These are phyloP conservation scores for Plasmodium berghei DNA, from an alignment of 169 alveolate genomes.

Conservation along the genomic window DNA sequence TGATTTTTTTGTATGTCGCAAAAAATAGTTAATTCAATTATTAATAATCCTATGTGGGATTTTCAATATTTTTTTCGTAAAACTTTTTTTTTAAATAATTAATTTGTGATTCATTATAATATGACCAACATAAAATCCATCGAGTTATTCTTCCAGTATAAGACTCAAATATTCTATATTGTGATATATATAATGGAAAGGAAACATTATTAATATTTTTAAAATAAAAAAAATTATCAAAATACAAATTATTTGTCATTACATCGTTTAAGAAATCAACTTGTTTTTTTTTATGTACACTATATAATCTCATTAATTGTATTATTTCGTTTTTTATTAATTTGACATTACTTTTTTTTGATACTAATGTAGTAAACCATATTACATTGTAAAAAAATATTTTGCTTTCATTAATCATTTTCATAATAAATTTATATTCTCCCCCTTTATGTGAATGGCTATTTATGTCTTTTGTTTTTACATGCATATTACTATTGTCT, in stretches of 20 bases:
- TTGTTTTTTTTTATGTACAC: conserved; percentile 67
- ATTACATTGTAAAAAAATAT: conserved; percentile 77
- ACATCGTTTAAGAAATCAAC: conserved; percentile 74
- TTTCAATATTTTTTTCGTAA: neutral
- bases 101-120: conserved; percentile 80
- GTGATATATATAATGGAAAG: conserved; percentile 77
- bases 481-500: neutral
- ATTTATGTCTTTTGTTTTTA: neutral
- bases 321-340: conserved; percentile 80
- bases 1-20: too few species aligned
- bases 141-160: conserved; percentile 81
- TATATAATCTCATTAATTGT: conserved; percentile 80
- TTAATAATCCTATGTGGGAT: too few species aligned
- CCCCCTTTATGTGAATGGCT: conserved; percentile 56
- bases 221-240: conserved; percentile 23
- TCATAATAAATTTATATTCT: conserved; percentile 81
- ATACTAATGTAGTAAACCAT: conserved; percentile 85
- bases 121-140: conserved; percentile 87
- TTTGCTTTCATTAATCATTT: conserved; percentile 83
- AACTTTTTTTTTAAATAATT: conserved; percentile 15
- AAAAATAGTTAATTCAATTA: too few species aligned
- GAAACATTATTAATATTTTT: conserved; percentile 19
- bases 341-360: conserved; percentile 80
- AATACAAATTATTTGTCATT: conserved; percentile 34
- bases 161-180: conserved; percentile 81